Conservation (phyloP, 2,329 filamentous ascomycete species). For the Calonectria hongkongensis region DNA sequence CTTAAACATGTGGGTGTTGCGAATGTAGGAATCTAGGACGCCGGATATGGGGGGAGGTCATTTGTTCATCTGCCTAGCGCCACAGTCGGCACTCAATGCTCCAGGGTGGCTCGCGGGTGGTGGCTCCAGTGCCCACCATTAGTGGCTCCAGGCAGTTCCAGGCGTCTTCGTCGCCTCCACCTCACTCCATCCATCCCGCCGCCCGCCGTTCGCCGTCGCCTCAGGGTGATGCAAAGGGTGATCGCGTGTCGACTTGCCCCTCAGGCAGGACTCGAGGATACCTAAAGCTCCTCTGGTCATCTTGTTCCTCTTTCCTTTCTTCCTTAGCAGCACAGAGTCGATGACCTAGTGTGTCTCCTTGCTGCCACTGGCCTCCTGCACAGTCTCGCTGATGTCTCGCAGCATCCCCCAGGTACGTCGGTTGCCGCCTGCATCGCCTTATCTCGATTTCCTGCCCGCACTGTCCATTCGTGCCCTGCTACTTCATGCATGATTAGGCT, state of each 20-base stretch:
- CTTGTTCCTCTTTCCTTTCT: background rate
- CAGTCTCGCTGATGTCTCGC: slow-evolving; percentile 1
- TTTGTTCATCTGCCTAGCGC: slow-evolving; percentile 1
- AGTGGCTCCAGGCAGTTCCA: slow-evolving; percentile 22
- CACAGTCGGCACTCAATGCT: slow-evolving; percentile 11
- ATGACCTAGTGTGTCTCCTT: background rate
- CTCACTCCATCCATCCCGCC: slow-evolving; percentile 28
- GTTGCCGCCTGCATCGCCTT: slow-evolving; percentile 24
- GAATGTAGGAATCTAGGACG: background rate
- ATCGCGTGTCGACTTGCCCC: slow-evolving; percentile 41
- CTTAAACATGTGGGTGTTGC: background rate
- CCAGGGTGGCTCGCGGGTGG: slow-evolving; percentile 14
- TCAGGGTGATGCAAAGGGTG: slow-evolving; percentile 41
- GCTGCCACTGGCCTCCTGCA: background rate
- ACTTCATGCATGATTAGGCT: slow-evolving; percentile 50
- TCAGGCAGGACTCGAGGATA: slow-evolving; percentile 38
- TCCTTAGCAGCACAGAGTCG: background rate
- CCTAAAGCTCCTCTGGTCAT: background rate
- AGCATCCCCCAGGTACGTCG: slow-evolving; percentile 33
- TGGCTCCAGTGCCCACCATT: slow-evolving; percentile 4
- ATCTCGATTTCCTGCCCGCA: slow-evolving; percentile 34
- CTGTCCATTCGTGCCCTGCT: slow-evolving; percentile 39
- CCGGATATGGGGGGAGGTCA: background rate
- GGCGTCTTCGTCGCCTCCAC: slow-evolving; percentile 21
- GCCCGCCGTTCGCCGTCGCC: slow-evolving; percentile 35